Conservation (phyloP, 352 stramenopile genomes). For the Aphanomyces stellatus region DNA sequence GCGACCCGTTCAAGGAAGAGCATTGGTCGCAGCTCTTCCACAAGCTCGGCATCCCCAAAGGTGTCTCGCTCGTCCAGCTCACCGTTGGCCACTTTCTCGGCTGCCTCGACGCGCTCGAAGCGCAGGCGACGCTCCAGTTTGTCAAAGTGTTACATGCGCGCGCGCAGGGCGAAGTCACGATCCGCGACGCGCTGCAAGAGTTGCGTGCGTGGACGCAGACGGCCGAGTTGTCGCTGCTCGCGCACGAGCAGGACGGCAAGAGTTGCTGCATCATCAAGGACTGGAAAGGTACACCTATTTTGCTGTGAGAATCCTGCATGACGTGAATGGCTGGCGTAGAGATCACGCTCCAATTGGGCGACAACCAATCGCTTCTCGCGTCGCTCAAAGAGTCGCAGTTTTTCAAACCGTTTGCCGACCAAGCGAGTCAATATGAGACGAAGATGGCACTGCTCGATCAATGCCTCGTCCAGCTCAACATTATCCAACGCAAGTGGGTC, state of each 20-base stretch:
- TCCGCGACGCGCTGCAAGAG: slow-evolving; percentile 91
- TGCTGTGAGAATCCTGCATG: not conserved
- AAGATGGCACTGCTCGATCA: slow-evolving; percentile 85
- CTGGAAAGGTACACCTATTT: slow-evolving; percentile 57
- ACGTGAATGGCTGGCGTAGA: slow-evolving; percentile 31
- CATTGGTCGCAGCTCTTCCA: slow-evolving; percentile 92
- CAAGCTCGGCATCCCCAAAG: slow-evolving; percentile 83
- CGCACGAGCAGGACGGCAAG: slow-evolving; percentile 75
- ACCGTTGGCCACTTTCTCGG: slow-evolving; percentile 89
- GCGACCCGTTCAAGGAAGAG: slow-evolving; percentile 94
- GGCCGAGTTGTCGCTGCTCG: slow-evolving; percentile 79
- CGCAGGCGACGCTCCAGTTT: slow-evolving; percentile 83
- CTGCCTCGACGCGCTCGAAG: slow-evolving; percentile 60
- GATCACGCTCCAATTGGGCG: slow-evolving; percentile 87
- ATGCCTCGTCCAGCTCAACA: slow-evolving; percentile 73
- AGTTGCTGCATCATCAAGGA: slow-evolving; percentile 90
- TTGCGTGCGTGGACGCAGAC: slow-evolving; percentile 90
- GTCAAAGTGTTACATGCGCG: slow-evolving; percentile 88
- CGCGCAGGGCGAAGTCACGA: slow-evolving; percentile 90
- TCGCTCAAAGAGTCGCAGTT: slow-evolving; percentile 95
- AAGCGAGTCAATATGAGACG: slow-evolving; percentile 84
- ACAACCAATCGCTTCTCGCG: slow-evolving; percentile 92
- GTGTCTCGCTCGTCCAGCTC: slow-evolving; percentile 82
- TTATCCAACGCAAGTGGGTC: slow-evolving; percentile 94
- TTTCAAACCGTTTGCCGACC: slow-evolving; percentile 92